These are phyloP conservation scores for Amanita thiersii DNA, from an alignment of 768 basidiomycete species.

Conservation along the genomic window DNA sequence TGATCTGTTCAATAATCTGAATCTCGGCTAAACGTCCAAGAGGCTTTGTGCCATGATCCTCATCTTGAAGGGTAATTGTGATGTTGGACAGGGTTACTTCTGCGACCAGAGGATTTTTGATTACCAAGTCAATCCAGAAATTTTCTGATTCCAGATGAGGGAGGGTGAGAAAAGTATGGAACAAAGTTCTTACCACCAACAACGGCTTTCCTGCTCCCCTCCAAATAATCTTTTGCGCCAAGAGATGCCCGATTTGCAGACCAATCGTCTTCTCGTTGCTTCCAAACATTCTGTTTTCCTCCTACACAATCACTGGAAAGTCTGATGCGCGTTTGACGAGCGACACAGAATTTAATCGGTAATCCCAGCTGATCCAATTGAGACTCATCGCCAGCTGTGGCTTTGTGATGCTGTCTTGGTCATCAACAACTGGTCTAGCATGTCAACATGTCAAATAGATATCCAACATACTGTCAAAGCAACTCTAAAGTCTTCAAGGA, in stretches of 20 bases:
- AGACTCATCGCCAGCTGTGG: slow-evolving; percentile 41
- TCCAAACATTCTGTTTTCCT: slow-evolving; percentile 47
- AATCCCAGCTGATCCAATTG: slow-evolving; percentile 41
- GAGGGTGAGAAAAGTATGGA: not conserved
- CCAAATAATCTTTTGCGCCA: slow-evolving; percentile 47
- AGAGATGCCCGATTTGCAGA: slow-evolving; percentile 43
- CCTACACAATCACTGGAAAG: slow-evolving; percentile 41
- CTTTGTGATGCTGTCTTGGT: slow-evolving; percentile 56
- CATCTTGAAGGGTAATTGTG: slow-evolving; percentile 44
- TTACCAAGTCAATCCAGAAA: slow-evolving; percentile 68
- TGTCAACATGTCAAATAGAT: not conserved
- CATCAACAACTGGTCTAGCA: slow-evolving; percentile 2
- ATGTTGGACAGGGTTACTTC: slow-evolving; percentile 64
- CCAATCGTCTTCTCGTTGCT: slow-evolving; percentile 61
- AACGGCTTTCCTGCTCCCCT: slow-evolving; percentile 47
- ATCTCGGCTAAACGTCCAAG: slow-evolving; percentile 39
- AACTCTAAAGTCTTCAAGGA: slow-evolving; percentile 81
- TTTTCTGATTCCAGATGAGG: slow-evolving; percentile 34
- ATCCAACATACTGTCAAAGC: slow-evolving; percentile 63
- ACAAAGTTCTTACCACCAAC: slow-evolving; percentile 50
- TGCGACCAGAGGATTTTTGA: slow-evolving; percentile 67
- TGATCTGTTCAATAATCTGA: slow-evolving; percentile 53
- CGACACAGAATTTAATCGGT: slow-evolving; percentile 60
- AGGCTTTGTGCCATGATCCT: slow-evolving; percentile 18
- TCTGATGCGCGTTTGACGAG: slow-evolving; percentile 47